Evolutionary conservation across 345 rosid species (phyloP), one percentile per base, ranked within the genome.

Genomic region (Aquilaria yunnanensis): DNA sequence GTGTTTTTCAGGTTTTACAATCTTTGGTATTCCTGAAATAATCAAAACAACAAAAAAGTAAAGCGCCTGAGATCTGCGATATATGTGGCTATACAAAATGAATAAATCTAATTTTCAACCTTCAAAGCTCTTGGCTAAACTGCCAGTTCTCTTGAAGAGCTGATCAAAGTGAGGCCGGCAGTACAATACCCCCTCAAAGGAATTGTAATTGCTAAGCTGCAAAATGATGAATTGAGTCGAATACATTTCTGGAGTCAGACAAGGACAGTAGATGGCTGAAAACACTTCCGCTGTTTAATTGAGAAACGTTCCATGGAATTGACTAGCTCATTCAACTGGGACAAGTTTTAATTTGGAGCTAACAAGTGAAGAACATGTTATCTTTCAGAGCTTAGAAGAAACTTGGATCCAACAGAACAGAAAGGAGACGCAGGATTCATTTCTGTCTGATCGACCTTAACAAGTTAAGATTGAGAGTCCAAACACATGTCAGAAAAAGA

Each of bases 81-180:
- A 32, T 11, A 32, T 32, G 37, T 9, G 37, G 4, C 14, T 51
- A 7, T 14, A 51, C 0, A 0, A 13, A 13, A 51, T n/a, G 0
- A 13, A 51, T 49, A n/a, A 49, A 4, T 49, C 32, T 51, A 45
- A 48, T 5, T 52, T 68, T 48, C 59, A 49, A 84, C 90, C 88
- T 74, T 85, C 85, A 56, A 85, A 85, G 48, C 85, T 85, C 78
- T 85, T 82, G 49, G 75, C 81, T 13, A 85, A 66, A 67, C 87
- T 82, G 65, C 88, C 85, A 16, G 91, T 78, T 77, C 82, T 72
- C 75, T 85, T 85, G 82, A 85, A 82, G 50, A 80, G 75, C 74
- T 85, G 91, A 69, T 85, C 84, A 65, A 53, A 85, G 61, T 85
- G 91, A 59, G 87, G 91, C 59, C 82, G 77, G 80, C 91, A 85